Base-by-base conservation (phyloP, 805 yeast genomes). In the Candida arabinofermentans region DNA sequence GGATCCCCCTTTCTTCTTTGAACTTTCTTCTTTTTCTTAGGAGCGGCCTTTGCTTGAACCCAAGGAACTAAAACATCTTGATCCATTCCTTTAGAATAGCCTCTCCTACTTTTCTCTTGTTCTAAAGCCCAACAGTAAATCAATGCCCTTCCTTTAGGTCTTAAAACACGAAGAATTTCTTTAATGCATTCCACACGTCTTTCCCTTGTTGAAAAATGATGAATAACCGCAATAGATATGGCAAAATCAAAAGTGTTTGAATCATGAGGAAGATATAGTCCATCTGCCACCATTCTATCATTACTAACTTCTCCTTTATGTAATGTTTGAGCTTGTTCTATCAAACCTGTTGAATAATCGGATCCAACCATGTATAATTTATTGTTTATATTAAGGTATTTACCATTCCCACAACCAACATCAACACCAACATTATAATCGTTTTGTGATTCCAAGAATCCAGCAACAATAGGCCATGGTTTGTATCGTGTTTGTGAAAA, bases 331-430 rank as follows among this genome's bases (percentile, higher is more conserved):
- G 90, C 93, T 63, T 88, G 85, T 14, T 60, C 62, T 10, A 85
- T 71, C 29, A 86, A 64, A 0, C 91, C 90, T 35, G 74, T 75
- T 1, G 93, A 85, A 40, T 83, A 71, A 48, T 83, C 91, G 40
- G 72, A 78, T 30, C 96, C 98, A 14, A 91, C 60, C 23, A 90
- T 72, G 54, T 61, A 82, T 3, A 91, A 61, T 34, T 83, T 71
- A 8, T 74, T 69, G 61, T 91, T 90, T 10, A 89, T 74, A 2
- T 74, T 75, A 31, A 91, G 61, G 58, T 93, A 93, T 58, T 93
- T 93, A 2, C 99, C 99, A 60, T 93, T 93, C 3, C 99, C 99
- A 62, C 98, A 91, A 0, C 99, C 99, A 17, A 91, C 87, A 65
- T 93, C 99, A 23, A 89, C 70, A 1, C 99, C 99, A 0, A 91